Evolutionary conservation across 2,329 filamentous ascomycete species (phyloP), one percentile per base, ranked within the genome.

Genomic region (Stachybotrys echinatus): DNA sequence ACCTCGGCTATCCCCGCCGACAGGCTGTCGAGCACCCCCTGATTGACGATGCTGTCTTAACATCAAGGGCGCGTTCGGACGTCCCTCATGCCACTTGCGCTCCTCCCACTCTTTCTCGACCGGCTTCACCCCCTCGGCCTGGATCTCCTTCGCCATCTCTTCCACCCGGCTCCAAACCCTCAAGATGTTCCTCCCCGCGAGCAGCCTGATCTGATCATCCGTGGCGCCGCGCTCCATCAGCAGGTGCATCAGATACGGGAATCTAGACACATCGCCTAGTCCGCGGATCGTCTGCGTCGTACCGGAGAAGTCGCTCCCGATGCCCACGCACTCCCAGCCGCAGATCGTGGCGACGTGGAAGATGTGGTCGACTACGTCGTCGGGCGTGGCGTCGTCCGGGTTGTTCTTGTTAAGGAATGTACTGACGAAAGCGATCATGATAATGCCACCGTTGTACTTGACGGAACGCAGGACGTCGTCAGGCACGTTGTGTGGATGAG

Each of bases 261-360:
- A 68, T 42, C 61, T 58, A 18, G 54, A 58, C 1, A 61, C 60
- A 39, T 65, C 62, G 34, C 64, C 64, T 0, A 68, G 50, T 0
- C 60, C 62, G 0, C 54, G 54, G 19, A 50, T 45, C 14, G 44
- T 45, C 17, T 38, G 27, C 6, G 45, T 21, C 2, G 49, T 52
- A n/a, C 68, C 68, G 51, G 68, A 62, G 56, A 65, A 66, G 50
- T 70, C 66, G 1, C 65, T 69, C 3, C 69, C 68, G 5, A 71
- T 50, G 1, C 69, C 69, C 2, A 71, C 66, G 48, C 70, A 61
- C 38, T 67, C 63, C 60, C 59, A 71, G 3, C 68, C 68, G 14
- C 65, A 59, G 5, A 59, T 54, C 6, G 53, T 48, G 12, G 59
- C 64, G 7, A 63, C 50, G 47, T 64, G 57, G 40, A 62, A 56